Percentiles rank a stretch among this genome's conserved stretches.
phyloP scores from a whole-genome alignment of 2,329 filamentous ascomycete genomes.

The Cladorrhinum sp. region DNA sequence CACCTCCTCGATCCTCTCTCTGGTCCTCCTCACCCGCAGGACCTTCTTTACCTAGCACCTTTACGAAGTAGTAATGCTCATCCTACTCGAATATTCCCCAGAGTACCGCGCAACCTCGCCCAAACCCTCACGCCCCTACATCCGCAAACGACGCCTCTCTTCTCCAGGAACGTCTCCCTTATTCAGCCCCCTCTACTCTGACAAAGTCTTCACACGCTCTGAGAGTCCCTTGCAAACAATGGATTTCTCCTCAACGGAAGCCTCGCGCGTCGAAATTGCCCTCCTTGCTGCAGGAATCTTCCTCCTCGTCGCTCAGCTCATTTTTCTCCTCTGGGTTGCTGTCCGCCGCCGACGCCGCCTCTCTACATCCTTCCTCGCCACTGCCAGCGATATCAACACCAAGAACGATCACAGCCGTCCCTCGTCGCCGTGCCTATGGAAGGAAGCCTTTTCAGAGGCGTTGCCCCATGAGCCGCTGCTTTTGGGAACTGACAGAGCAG shows the following conservation, averaged over 20 bases:
- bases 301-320: slow-evolving; percentile 34
- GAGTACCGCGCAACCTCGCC: slow-evolving; percentile 7
- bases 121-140: slow-evolving; percentile 13
- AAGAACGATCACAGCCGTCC: slow-evolving; percentile 1
- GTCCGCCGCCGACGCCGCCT: slow-evolving; percentile 24
- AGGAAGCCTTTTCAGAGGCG: slow-evolving; percentile 9
- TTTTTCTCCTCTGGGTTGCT: slow-evolving; percentile 33
- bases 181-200: neutral
- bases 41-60: neutral
- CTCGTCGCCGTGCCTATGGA: slow-evolving; percentile 18
- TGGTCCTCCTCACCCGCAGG: neutral
- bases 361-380: neutral
- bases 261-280: slow-evolving; percentile 34
- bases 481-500: neutral
- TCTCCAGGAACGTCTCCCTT: neutral
- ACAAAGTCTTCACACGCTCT: neutral
- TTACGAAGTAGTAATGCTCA: neutral
- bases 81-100: neutral
- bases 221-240: neutral
- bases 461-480: slow-evolving; percentile 26
- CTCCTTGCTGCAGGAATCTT: slow-evolving; percentile 35
- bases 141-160: neutral
- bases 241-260: slow-evolving; percentile 18
- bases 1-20: neutral
- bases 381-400: neutral